Conservation (phyloP, 345 rosid species). For the Syzygium jambos region DNA sequence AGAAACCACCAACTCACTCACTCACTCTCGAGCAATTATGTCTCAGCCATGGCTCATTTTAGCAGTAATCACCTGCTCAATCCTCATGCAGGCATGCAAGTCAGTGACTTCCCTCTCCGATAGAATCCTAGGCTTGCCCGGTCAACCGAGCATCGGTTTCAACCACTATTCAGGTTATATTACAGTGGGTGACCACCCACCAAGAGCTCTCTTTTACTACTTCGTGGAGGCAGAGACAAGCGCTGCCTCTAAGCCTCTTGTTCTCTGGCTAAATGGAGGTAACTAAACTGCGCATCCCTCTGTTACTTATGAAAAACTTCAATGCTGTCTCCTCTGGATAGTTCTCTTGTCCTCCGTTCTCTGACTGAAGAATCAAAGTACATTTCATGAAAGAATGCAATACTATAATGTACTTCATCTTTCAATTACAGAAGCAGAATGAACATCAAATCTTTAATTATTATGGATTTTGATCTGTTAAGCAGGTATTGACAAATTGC, state of each 20-base stretch:
- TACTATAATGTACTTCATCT: not conserved
- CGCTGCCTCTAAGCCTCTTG: slow-evolving; percentile 32
- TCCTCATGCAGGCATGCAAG: not conserved
- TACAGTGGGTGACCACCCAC: slow-evolving; percentile 7
- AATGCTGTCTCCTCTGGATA: not conserved
- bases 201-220: slow-evolving; percentile 28
- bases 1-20: not conserved
- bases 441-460: not conserved
- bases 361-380: not conserved
- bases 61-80: not conserved
- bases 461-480: not conserved
- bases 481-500: not conserved
- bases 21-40: not conserved
- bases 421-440: not conserved
- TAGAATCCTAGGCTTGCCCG: slow-evolving; percentile 14
- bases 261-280: slow-evolving; percentile 44
- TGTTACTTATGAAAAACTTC: not conserved
- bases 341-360: not conserved
- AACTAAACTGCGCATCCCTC: not conserved
- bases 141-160: slow-evolving; percentile 23
- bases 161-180: slow-evolving; percentile 28
- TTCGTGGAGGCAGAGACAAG: slow-evolving; percentile 29
- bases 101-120: not conserved
- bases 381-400: not conserved
- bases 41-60: not conserved